Conservation (phyloP, 164 flowering plant species). For the Macadamia tetraphylla region DNA sequence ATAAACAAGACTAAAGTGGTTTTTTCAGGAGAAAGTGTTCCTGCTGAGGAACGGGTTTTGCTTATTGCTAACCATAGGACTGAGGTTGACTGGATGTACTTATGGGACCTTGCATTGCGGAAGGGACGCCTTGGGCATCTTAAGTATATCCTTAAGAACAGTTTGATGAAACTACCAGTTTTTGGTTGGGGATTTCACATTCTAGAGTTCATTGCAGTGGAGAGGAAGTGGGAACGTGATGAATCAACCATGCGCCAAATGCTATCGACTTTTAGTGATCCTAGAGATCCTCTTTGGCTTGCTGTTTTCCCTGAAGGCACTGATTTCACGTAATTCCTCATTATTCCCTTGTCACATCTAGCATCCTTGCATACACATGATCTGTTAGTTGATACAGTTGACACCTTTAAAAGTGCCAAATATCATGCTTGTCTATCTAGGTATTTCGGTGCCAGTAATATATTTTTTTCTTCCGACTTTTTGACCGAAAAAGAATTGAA, state of each 20-base stretch:
- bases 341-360: background rate
- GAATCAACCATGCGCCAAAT: conserved; percentile 50
- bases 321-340: conserved; percentile 72
- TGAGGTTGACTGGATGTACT: conserved; percentile 99
- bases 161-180: conserved; percentile 82
- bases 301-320: conserved; percentile 98
- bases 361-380: background rate
- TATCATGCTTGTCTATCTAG: background rate
- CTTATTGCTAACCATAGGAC: conserved; percentile 90
- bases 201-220: conserved; percentile 83
- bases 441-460: background rate
- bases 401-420: background rate
- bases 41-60: conserved; percentile 63
- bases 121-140: conserved; percentile 71
- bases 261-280: conserved; percentile 66
- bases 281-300: conserved; percentile 80
- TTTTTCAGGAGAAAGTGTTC: conserved; percentile 75
- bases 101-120: conserved; percentile 89
- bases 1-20: conserved; percentile 79
- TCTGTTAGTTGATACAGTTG: background rate
- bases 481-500: too few relatives aligned
- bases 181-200: conserved; percentile 93
- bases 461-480: background rate
- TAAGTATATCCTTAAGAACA: conserved; percentile 85
- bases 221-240: conserved; percentile 88